Evolutionary conservation across 2,329 filamentous ascomycete genomes (phyloP), one percentile per base, ranked within the genome.

Genomic region (Botrytis medusae): DNA sequence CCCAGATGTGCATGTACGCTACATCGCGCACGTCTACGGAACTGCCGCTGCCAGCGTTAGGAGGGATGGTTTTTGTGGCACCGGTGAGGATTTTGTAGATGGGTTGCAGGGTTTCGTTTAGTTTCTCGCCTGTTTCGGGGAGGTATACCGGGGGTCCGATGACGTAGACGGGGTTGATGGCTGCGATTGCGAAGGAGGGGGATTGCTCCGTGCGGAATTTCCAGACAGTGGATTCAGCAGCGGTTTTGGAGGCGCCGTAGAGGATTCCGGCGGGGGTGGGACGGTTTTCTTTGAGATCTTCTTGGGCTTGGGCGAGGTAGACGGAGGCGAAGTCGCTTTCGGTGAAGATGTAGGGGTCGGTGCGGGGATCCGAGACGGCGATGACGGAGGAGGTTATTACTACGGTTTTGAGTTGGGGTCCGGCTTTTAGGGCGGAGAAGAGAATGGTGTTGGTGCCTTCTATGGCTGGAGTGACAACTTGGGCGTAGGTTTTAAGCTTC

Each of bases 1-100:
- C 79, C 77, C 82, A 85, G 2, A 82, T 77, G 22, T 84, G 78
- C 60, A 84, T 78, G 12, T 80, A 78, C 2, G 84, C 83, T 0
- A 86, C 84, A 73, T 86, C 84, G 8, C 84, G 80, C 0, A 86
- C 83, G 74, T 86, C 85, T 22, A 86, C 83, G 61, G 77, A 80
- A 14, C 79, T 79, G 4, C 75, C 78, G 0, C 80, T 75, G 8
- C 77, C 79, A 20, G 77, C 75, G 3, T 76, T 75, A 0, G 80
- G 76, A 1, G 80, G 75, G 4, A 79, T 59, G 0, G 77, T 74
- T 63, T 80, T 75, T 1, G 79, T 73, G 1, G 73, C 67, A 32
- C 84, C 83, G 0, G 80, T 78, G 70, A 84, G 80, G 14, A 84
- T 75, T 2, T 80, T 71, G 73, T 76, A 84, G 64, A 84, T 77